Base-by-base conservation (phyloP, 768 basidiomycete genomes). In the Mycena epipterygia region DNA sequence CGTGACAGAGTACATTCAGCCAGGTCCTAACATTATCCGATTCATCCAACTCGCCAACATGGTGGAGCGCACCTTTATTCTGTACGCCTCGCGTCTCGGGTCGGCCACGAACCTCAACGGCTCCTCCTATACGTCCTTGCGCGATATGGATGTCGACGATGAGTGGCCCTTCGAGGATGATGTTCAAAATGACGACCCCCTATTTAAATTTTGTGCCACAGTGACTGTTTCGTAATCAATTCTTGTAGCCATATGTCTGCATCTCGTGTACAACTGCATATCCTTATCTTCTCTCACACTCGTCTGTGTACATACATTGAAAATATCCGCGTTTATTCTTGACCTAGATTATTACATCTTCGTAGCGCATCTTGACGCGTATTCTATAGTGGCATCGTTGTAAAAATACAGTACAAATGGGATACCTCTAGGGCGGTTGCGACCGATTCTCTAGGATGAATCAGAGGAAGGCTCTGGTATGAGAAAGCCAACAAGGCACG, bases 401-500 rank as follows among this genome's bases (percentile, higher is more conserved):
- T 55, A 42, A 44, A 42, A 60, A 57, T 67, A 35, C 41, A 51
- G 17, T 39, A 16, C 46, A 62, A 35, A 49, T 61, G 30, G 53
- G 29, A 29, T 62, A 35, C 27, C 29, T 64, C 44, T 62, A 55
- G 48, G 56, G 16, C 58, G 17, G 41, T 48, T 42, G n/a, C n/a
- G 35, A 52, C 17, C 32, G 64, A 73, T 80, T 21, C 37, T 73
- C 76, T 81, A 83, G 17, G 70, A 53, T 3, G 64, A 71, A 57
- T 71, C 53, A 25, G 82, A 79, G 35, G 84, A 81, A 32, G 90
- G 88, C 74, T 95, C 94, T 1, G 92, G 80, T 16, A 96, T 90
- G 44, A 99, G 83, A 76, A 98, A 94, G 19, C 97, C 97, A 41
- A 99, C 93, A 52, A 98, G 84, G 79, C 95, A 98, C 37, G 90